Base-by-base conservation (phyloP, 352 stramenopile species). In the Globisporangium abappressorium region DNA sequence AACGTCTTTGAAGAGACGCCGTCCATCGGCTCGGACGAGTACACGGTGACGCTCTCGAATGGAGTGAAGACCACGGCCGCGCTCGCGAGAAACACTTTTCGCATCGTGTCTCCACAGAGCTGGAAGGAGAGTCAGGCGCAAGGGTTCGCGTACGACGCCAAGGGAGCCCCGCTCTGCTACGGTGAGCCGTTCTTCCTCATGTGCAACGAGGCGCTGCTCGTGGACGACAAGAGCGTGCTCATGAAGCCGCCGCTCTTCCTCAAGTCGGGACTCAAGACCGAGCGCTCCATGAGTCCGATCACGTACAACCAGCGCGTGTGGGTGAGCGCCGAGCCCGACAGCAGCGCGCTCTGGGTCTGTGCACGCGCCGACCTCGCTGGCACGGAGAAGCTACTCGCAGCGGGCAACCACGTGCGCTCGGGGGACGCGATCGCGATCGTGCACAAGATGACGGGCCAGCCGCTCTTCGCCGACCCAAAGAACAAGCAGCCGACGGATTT, bases 1-100 rank as follows among this genome's bases (percentile, higher is more conserved):
- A 93, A 94, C 59, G 77, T 94, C 59, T 93, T 93, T 68, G 84
- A 95, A 62, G 88, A 95, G 75, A 90, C 88, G 15, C 86, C 82
- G 28, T 85, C 85, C 0, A 90, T 92, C 64, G 86, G 88, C 46
- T 92, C 84, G 54, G 78, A 80, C 53, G 88, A 95, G 72, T 95
- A 81, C 54, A 62, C 92, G 57, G 79, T 93, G 41, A 90, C 79
- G 8, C 75, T 54, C 55, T n/a, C 82, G 14, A 64, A 57, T 1
- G 55, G 15, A 0, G 4, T 20, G 3, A 47, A 36, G 30, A 33
- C 30, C 30, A 61, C n/a, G 8, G n/a, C 71, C 3, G 61, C 77
- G 5, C 58, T 82, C 15, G 80, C 83, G 12, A 73, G 87, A 22
- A 90, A 81, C 65, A 91, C 84, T 6, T 95, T 95, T 65, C 84